Evolutionary conservation across 2,329 filamentous ascomycete genomes (phyloP).

Genomic region (Fusarium azukiicola): DNA sequence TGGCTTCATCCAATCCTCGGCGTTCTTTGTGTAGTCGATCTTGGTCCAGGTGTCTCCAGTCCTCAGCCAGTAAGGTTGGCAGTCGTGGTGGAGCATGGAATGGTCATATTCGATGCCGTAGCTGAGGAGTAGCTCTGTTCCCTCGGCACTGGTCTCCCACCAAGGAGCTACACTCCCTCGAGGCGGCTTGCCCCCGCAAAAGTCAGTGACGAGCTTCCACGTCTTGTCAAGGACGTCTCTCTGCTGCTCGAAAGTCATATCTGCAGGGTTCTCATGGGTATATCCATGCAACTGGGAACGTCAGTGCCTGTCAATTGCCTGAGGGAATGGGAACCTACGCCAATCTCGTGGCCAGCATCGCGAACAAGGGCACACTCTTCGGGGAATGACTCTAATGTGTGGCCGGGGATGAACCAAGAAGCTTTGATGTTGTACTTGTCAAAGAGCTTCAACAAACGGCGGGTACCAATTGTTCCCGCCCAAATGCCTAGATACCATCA

Average conservation of each 20-base stretch:
- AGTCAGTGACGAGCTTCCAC: constrained; percentile 84
- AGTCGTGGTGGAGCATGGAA: constrained; percentile 82
- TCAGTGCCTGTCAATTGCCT: constrained; percentile 63
- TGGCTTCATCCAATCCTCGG: constrained; percentile 68
- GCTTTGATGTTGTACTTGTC: constrained; percentile 87
- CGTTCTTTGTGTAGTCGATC: constrained; percentile 77
- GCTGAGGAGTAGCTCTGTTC: constrained; percentile 80
- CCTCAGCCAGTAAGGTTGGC: constrained; percentile 81
- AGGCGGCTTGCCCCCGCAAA: constrained; percentile 83
- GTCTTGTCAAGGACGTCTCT: constrained; percentile 88
- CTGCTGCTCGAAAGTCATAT: constrained; percentile 89
- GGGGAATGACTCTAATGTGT: constrained; percentile 72
- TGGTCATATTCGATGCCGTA: constrained; percentile 87
- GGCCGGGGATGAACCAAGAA: constrained; percentile 74
- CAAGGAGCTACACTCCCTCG: constrained; percentile 86
- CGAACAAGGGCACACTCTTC: constrained; percentile 69
- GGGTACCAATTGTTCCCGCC: constrained; percentile 84
- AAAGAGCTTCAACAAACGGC: constrained; percentile 85
- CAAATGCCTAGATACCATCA: constrained; percentile 58
- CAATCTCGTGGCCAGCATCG: constrained; percentile 72
- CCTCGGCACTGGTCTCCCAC: constrained; percentile 87
- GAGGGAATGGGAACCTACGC: constrained; percentile 46
- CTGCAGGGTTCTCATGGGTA: constrained; percentile 86
- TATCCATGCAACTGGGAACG: constrained; percentile 83
- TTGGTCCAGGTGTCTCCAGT: constrained; percentile 85